Base-by-base conservation (phyloP, 305 asterid species). In the Solanum aculeatissimum region DNA sequence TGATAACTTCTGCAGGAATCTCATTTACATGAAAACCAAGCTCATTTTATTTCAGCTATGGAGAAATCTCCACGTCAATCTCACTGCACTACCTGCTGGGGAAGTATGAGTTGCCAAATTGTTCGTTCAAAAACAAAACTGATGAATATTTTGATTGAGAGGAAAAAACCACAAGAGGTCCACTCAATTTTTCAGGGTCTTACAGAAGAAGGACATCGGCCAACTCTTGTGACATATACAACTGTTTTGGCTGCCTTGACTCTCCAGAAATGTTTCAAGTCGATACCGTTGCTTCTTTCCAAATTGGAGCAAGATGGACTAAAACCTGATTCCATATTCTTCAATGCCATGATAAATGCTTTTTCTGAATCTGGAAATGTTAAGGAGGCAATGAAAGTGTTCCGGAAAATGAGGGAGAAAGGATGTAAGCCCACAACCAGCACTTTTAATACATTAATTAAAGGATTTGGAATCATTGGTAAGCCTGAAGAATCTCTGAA, bases 281-380 rank as follows among this genome's bases (percentile, higher is more conserved):
- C 97, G 65, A 94, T 96, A 75, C 89, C 93, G 51, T 88, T 91
- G 57, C 98, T 96, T 80, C 93, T 96, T 27, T 87, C 93, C 63
- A 91, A 91, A 87, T 89, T 94, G 80, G 98, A 95, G 83, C 69
- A 88, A 21, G 91, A 92, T 87, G 98, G 97, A 66, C 86, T 96
- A 68, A 92, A 90, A 85, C 98, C 99, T 2, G 99, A 96, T 87
- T 92, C 98, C 3, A 93, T 95, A 85, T 95, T 96, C 91, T 95
- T 91, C 94, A 96, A 96, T 87, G 98, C 98, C 63, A 88, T 93
- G 92, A 96, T 96, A 89, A 96, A 96, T 82, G 95, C 98, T 2
- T 96, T 96, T 90, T 89, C 97, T n/a, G 99, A 96, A 87, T 93
- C 97, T 19, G 94, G 99, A 57, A 94, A 95, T 82, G 88, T 94